A percentile compares a stretch with the other conserved stretches of the same genome.
These are phyloP conservation scores for Dissophora globulifera DNA, from an alignment of 192 early-diverging fungal species.

Conservation along the genomic window DNA sequence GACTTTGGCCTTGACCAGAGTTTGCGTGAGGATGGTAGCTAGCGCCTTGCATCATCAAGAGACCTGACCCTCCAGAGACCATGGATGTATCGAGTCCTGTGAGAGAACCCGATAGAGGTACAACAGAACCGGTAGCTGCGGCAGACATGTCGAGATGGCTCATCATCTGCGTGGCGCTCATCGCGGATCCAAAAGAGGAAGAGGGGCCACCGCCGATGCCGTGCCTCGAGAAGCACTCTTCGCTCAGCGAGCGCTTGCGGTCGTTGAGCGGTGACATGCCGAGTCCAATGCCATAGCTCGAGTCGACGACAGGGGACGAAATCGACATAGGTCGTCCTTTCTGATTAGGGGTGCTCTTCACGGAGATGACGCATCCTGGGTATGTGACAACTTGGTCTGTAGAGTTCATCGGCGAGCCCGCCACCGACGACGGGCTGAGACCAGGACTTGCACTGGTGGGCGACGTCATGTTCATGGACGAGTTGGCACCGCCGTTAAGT, in stretches of 20 bases:
- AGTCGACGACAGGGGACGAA: conserved; percentile 31
- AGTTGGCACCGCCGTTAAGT: background rate
- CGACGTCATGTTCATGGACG: conserved; percentile 38
- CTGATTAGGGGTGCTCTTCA: conserved; percentile 51
- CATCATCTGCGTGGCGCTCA: conserved; percentile 50
- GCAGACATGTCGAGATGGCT: conserved; percentile 43
- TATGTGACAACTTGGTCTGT: conserved; percentile 47
- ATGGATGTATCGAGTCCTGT: conserved; percentile 33
- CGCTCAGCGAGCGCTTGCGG: conserved; percentile 45
- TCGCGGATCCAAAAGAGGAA: conserved; percentile 37
- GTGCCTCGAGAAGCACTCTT: conserved; percentile 49
- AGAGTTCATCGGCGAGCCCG: conserved; percentile 22
- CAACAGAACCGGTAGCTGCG: background rate
- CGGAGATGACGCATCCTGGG: conserved; percentile 51
- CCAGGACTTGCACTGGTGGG: conserved; percentile 31
- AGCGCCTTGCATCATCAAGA: conserved; percentile 29
- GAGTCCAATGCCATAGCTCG: conserved; percentile 38
- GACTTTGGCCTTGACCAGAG: conserved; percentile 2
- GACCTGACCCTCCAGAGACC: conserved; percentile 3
- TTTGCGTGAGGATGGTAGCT: conserved; percentile 10
- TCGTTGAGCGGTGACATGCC: conserved; percentile 44
- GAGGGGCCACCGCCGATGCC: conserved; percentile 19
- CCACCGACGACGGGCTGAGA: conserved; percentile 19
- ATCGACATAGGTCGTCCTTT: conserved; percentile 44
- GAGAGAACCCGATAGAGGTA: conserved; percentile 12